Conservation (phyloP, 257 asterid species). For the Plantago major region DNA sequence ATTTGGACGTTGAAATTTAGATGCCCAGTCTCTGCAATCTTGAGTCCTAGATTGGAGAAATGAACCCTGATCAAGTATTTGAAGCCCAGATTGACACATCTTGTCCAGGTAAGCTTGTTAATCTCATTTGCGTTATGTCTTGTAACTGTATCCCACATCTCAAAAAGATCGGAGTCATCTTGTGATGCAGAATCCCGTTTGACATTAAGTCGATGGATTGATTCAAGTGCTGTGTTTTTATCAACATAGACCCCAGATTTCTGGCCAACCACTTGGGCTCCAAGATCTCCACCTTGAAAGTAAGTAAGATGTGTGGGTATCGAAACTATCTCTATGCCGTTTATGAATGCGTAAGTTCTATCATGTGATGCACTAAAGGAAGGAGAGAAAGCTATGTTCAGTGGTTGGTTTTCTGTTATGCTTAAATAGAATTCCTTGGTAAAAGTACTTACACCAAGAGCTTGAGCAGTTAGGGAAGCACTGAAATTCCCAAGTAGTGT, state of each 20-base stretch:
- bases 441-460: conserved; percentile 6
- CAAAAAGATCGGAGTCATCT: conserved; percentile 30
- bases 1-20: conserved; percentile 28
- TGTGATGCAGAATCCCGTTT: conserved; percentile 20
- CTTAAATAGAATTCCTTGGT: conserved; percentile 19
- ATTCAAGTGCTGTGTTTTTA: conserved; percentile 39
- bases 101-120: conserved; percentile 29
- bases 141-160: conserved; percentile 30
- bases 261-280: conserved; percentile 18
- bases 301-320: conserved; percentile 19
- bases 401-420: conserved; percentile 15
- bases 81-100: conserved; percentile 44
- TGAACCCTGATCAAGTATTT: conserved; percentile 49
- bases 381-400: conserved; percentile 17
- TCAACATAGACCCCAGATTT: conserved; percentile 30
- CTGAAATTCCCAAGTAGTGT: conserved; percentile 11
- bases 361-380: conserved; percentile 1
- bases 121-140: conserved; percentile 17
- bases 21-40: conserved; percentile 19
- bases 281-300: conserved; percentile 12
- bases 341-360: conserved; percentile 23
- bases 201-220: conserved; percentile 27
- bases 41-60: conserved; percentile 34
- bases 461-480: conserved; percentile 12
- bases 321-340: conserved; percentile 31